Conservation (phyloP, 176 grass and related monocot genomes). For the Poa annua region DNA sequence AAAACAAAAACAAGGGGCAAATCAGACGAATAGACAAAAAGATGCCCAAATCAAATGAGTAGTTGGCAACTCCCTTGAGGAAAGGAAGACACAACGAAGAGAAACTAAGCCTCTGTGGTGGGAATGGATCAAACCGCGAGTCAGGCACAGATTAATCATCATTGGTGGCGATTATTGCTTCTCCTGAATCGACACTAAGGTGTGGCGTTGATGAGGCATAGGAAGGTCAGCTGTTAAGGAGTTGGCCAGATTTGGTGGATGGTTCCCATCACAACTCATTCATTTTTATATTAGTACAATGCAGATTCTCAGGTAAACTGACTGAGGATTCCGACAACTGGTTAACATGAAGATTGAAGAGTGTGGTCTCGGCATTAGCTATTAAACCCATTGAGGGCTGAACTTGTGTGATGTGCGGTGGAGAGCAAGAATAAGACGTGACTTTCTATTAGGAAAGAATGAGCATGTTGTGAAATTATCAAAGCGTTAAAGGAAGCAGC, state of each 20-base stretch:
- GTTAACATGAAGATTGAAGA: no score
- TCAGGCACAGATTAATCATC: not conserved
- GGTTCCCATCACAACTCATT: no score
- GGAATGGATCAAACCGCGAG: not conserved
- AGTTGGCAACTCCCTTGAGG: not conserved
- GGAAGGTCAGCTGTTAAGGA: no score
- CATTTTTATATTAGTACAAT: no score
- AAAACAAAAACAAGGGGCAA: not conserved
- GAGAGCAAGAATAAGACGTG: not conserved
- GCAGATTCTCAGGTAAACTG: no score
- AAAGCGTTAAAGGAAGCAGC: not conserved
- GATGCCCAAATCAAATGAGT: conserved; percentile 8
- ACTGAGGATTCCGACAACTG: no score
- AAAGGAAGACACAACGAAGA: not conserved
- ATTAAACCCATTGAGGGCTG: not conserved
- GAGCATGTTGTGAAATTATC: not conserved
- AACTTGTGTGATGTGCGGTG: not conserved
- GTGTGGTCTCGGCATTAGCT: no score
- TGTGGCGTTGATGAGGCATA: not conserved
- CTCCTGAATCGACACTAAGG: not conserved
- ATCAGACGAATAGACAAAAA: not conserved
- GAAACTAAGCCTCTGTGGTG: not conserved
- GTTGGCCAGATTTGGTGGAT: no score
- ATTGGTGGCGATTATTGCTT: not conserved
- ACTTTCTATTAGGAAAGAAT: not conserved